These are phyloP conservation scores for Amesomyces nigricolor DNA, from an alignment of 2,329 filamentous ascomycete species.

Conservation along the genomic window DNA sequence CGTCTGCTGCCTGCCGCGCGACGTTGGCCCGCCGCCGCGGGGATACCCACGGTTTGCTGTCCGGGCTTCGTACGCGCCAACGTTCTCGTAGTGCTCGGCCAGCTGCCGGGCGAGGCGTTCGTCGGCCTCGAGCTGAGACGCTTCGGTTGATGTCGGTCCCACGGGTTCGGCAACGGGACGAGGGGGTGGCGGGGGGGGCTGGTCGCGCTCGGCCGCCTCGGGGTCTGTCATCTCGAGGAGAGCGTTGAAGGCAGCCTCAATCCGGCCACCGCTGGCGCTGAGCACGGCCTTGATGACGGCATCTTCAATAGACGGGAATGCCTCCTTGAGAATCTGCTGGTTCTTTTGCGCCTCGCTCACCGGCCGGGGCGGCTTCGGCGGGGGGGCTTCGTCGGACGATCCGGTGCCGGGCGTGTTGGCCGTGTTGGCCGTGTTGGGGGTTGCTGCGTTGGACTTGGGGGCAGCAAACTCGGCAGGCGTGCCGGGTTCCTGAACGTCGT, in stretches of 20 bases:
- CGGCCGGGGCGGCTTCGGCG: constrained; percentile 81
- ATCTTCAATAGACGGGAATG: constrained; percentile 78
- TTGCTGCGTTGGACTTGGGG: constrained; percentile 23
- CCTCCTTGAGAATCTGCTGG: constrained; percentile 83
- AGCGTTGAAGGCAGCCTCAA: constrained; percentile 94
- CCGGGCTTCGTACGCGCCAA: constrained; percentile 52
- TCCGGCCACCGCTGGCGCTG: constrained; percentile 74
- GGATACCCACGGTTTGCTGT: constrained; percentile 40
- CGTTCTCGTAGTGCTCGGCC: constrained; percentile 78
- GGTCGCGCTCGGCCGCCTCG: constrained; percentile 53
- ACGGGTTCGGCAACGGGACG: constrained; percentile 50
- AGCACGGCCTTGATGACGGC: constrained; percentile 83
- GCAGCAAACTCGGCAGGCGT: constrained; percentile 39
- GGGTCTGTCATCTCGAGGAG: constrained; percentile 81
- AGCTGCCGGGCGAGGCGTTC: constrained; percentile 56
- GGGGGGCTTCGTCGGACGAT: constrained; percentile 42
- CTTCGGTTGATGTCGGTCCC: constrained; percentile 44
- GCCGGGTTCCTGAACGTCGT: constrained; percentile 59
- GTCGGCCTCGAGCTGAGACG: constrained; percentile 62
- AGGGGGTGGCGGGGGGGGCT: constrained; percentile 75
- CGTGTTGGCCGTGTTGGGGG: constrained; percentile 22
- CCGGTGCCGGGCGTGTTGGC: constrained; percentile 32
- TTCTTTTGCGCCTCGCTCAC: constrained; percentile 77
- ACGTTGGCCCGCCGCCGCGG: constrained; percentile 24
- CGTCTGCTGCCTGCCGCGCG: constrained; percentile 43